A percentile compares a stretch with the other conserved stretches of the same genome.
phyloP scores from a whole-genome alignment of 768 basidiomycete species.

The Tylopilus balloui region DNA sequence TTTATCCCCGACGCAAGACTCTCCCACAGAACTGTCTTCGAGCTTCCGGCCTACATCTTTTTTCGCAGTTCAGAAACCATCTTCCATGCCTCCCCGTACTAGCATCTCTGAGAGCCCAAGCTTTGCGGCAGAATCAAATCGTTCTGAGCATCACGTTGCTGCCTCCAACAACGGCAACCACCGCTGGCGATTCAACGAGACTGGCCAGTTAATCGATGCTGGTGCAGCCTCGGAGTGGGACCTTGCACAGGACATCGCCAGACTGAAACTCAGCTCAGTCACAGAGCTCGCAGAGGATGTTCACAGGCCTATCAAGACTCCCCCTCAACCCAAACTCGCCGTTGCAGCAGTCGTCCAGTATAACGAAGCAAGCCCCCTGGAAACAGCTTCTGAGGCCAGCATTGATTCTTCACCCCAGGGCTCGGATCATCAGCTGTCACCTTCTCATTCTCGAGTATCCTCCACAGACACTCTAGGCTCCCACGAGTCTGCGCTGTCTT shows the following conservation, averaged over 20 bases:
- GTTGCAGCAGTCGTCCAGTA: slow-evolving; percentile 50
- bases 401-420: slow-evolving; percentile 68
- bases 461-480: slow-evolving; percentile 72
- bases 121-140: slow-evolving; percentile 23
- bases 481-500: slow-evolving; percentile 51
- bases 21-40: slow-evolving; percentile 33
- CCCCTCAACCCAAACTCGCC: slow-evolving; percentile 61
- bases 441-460: slow-evolving; percentile 76
- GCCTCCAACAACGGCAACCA: slow-evolving; percentile 34
- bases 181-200: slow-evolving; percentile 63
- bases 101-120: slow-evolving; percentile 24
- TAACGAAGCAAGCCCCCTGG: slow-evolving; percentile 65
- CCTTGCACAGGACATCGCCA: slow-evolving; percentile 67
- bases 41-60: slow-evolving; percentile 30
- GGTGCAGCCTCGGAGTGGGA: slow-evolving; percentile 60
- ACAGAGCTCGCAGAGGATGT: slow-evolving; percentile 49
- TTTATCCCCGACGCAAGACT: slow-evolving; percentile 38
- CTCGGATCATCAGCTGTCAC: slow-evolving; percentile 60
- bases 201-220: slow-evolving; percentile 57
- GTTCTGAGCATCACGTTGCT: slow-evolving; percentile 38
- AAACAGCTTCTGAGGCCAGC: slow-evolving; percentile 67
- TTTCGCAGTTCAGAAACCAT: slow-evolving; percentile 36
- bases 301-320: slow-evolving; percentile 53
- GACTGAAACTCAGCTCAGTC: slow-evolving; percentile 61
- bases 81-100: slow-evolving; percentile 47